A percentile compares a stretch with the other conserved stretches of the same genome.
phyloP scores from a whole-genome alignment of 2,329 filamentous ascomycete species.

The Xylaria multiplex region DNA sequence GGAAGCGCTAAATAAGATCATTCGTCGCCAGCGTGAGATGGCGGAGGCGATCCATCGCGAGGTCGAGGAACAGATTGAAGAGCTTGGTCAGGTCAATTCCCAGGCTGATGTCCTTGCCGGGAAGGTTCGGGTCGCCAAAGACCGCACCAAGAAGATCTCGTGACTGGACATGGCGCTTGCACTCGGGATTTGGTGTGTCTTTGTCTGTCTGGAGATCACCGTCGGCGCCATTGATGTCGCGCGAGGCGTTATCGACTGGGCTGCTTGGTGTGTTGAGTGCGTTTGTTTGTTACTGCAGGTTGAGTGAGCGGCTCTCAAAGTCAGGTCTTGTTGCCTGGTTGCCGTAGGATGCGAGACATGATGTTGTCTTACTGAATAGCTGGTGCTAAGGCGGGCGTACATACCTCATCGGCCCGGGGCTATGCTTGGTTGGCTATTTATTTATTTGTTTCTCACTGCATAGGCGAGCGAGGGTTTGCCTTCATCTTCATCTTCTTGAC shows the following conservation, averaged over 20 bases:
- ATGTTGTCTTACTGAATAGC: background rate
- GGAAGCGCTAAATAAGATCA: constrained; percentile 72
- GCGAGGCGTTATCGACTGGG: constrained; percentile 28
- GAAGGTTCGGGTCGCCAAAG: constrained; percentile 80
- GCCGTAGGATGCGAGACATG: background rate
- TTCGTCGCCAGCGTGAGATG: constrained; percentile 80
- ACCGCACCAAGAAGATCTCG: constrained; percentile 73
- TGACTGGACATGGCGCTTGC: constrained; percentile 35
- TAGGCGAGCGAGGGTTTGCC: constrained; percentile 23
- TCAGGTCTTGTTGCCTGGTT: background rate
- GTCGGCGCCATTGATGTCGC: constrained; percentile 13
- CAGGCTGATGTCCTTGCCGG: constrained; percentile 72
- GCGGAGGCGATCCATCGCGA: constrained; percentile 80
- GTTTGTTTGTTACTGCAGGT: constrained; percentile 23
- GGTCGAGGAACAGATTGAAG: constrained; percentile 74
- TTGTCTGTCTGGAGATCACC: constrained; percentile 12
- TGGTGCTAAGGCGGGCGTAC: background rate
- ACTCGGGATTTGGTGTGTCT: constrained; percentile 8
- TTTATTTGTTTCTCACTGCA: constrained; percentile 16
- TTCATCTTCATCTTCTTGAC: constrained; percentile 8
- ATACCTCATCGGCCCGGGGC: constrained; percentile 1
- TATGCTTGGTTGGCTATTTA: background rate
- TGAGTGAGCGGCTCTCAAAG: background rate
- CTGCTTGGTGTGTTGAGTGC: constrained; percentile 31
- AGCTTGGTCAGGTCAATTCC: constrained; percentile 73